Evolutionary conservation across 805 yeast species (phyloP).

Genomic region (Candida berthetii): DNA sequence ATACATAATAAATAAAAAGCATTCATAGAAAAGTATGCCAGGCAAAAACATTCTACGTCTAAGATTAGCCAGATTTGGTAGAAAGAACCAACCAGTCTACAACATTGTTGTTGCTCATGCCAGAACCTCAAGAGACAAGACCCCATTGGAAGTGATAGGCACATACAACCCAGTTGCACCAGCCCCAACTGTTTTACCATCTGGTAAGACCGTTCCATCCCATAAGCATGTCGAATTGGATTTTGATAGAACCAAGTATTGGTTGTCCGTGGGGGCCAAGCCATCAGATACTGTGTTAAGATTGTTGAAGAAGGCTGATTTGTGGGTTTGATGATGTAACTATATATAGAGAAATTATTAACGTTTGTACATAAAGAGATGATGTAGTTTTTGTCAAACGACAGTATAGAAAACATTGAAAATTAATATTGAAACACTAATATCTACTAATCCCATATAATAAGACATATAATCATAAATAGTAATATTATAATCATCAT

Average conservation of each 20-base stretch:
- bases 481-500: too few relatives aligned
- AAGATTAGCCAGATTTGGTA: constrained; percentile 89
- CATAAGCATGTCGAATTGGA: constrained; percentile 79
- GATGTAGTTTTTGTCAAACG: too few relatives aligned
- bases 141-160: constrained; percentile 93
- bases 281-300: constrained; percentile 79
- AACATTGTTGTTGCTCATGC: constrained; percentile 86
- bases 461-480: too few relatives aligned
- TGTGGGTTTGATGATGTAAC: constrained; percentile 21
- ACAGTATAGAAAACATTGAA: too few relatives aligned
- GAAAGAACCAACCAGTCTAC: constrained; percentile 80
- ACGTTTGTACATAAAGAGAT: too few relatives aligned
- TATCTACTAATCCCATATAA: too few relatives aligned
- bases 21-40: too few relatives aligned
- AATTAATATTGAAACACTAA: too few relatives aligned
- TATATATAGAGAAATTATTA: too few relatives aligned
- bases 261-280: constrained; percentile 97
- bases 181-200: constrained; percentile 54
- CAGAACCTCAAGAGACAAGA: constrained; percentile 70
- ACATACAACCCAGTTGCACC: constrained; percentile 83
- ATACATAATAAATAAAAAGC: too few relatives aligned
- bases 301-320: constrained; percentile 74
- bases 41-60: constrained; percentile 68
- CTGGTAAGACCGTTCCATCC: constrained; percentile 49
- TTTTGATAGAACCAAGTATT: constrained; percentile 84